Conservation (phyloP, 2,329 filamentous ascomycete species). For the Clarireedia sp. region DNA sequence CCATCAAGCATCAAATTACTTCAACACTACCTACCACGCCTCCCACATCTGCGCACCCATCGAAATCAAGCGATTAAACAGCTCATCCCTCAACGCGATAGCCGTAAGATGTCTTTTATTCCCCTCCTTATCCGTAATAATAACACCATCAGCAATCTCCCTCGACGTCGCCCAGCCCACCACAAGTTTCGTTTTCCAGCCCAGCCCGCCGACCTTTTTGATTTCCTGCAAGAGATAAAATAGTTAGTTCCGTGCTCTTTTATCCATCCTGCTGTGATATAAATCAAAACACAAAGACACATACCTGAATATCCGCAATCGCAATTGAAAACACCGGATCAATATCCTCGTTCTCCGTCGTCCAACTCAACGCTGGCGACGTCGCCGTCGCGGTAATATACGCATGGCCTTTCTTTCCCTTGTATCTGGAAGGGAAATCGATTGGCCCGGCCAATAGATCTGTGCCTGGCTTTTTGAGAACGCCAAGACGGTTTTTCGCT, state of each 20-base stretch:
- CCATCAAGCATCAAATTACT: background rate
- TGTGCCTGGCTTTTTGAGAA: conserved; percentile 41
- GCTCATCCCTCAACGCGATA: conserved; percentile 61
- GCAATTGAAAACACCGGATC: conserved; percentile 63
- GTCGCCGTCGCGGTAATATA: conserved; percentile 62
- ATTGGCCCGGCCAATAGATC: conserved; percentile 55
- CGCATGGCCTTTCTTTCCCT: conserved; percentile 63
- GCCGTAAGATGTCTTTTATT: conserved; percentile 59
- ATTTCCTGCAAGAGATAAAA: conserved; percentile 41
- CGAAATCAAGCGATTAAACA: conserved; percentile 71
- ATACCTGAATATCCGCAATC: conserved; percentile 53
- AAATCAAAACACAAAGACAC: background rate
- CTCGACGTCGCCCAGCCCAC: conserved; percentile 71
- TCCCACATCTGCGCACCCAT: conserved; percentile 82
- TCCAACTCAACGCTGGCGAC: conserved; percentile 52
- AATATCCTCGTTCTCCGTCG: conserved; percentile 37
- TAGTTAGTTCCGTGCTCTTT: too few species aligned
- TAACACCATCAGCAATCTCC: conserved; percentile 62
- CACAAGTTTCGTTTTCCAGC: conserved; percentile 78
- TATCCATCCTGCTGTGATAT: too few species aligned
- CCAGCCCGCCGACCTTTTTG: conserved; percentile 71
- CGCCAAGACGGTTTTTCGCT: conserved; percentile 65
- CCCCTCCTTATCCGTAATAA: conserved; percentile 40
- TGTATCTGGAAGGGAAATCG: conserved; percentile 65
- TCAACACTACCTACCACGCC: conserved; percentile 45